A percentile compares a stretch with the other conserved stretches of the same genome.
Conservation (phyloP, 129 eudicot genomes). For the Artemisia argyi region DNA sequence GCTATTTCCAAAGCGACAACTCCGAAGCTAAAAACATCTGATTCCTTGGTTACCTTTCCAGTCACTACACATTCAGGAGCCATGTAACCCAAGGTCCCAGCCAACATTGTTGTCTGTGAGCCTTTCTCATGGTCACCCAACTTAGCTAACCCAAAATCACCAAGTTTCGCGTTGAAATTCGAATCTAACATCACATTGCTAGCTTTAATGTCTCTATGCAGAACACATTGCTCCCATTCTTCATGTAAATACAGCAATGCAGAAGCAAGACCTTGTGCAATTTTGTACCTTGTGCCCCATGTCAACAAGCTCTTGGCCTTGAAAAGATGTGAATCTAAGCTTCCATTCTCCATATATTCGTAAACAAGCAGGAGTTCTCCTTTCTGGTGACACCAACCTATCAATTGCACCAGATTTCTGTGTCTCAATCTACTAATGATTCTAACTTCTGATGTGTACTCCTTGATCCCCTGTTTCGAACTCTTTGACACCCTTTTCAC, state of each 20-base stretch:
- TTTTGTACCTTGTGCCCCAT: conserved; percentile 40
- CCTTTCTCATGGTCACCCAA: conserved; percentile 37
- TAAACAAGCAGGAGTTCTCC: not conserved
- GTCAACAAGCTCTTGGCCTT: conserved; percentile 10
- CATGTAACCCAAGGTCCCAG: conserved; percentile 42
- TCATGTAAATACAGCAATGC: conserved; percentile 37
- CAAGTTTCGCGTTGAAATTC: conserved; percentile 26
- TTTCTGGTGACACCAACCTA: conserved; percentile 8
- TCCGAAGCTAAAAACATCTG: conserved; percentile 17
- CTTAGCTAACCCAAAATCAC: conserved; percentile 33
- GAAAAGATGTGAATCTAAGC: conserved; percentile 1
- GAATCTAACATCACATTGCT: conserved; percentile 37
- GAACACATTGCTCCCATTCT: conserved; percentile 37
- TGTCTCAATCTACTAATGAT: conserved; percentile 10
- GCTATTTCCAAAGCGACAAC: conserved; percentile 35
- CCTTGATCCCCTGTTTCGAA: not conserved
- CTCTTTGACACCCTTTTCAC: conserved; percentile 8
- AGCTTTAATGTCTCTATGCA: conserved; percentile 39
- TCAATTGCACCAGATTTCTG: not conserved
- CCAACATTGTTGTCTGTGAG: conserved; percentile 24
- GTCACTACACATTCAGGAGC: conserved; percentile 42
- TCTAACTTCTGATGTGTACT: not conserved
- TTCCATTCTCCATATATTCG: not conserved
- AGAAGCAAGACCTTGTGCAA: conserved; percentile 16
- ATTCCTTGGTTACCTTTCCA: not conserved